phyloP scores from a whole-genome alignment of 202 grass and related monocot genomes.

The Dendrocalamus latiflorus region DNA sequence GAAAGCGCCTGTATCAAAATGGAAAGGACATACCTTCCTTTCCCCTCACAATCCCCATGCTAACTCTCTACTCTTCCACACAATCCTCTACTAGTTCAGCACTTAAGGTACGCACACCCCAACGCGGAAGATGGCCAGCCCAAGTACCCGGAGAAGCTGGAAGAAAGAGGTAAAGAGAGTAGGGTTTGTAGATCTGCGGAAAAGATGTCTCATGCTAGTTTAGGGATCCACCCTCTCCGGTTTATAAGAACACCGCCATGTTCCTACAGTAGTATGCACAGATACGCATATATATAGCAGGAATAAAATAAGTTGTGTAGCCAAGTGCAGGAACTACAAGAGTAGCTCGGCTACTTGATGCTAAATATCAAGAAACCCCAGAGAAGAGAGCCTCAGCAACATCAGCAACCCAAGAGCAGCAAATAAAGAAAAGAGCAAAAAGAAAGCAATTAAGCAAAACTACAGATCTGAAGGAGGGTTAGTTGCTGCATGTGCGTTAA shows the following conservation, averaged over 20 bases:
- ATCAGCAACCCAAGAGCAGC: not conserved
- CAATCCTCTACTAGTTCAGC: not conserved
- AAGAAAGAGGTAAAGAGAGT: conserved; percentile 40
- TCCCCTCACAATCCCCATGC: conserved; percentile 17
- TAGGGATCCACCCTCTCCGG: conserved; percentile 31
- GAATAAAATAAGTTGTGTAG: conserved; percentile 44
- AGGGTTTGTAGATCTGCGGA: conserved; percentile 50
- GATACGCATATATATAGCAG: not conserved
- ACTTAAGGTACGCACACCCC: conserved; percentile 9
- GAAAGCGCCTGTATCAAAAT: conserved; percentile 19
- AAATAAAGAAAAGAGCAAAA: not conserved
- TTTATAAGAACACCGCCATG: conserved; percentile 50
- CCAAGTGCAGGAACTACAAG: conserved; percentile 8
- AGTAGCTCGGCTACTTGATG: conserved; percentile 21
- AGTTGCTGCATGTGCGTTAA: not conserved
- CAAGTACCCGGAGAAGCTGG: conserved; percentile 45
- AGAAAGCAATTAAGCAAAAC: not conserved
- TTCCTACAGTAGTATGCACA: conserved; percentile 18
- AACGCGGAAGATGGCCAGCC: conserved; percentile 24
- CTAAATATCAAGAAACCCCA: conserved; percentile 9
- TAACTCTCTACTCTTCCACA: conserved; percentile 8
- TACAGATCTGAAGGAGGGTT: conserved; percentile 22
- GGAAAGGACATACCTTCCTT: conserved; percentile 52
- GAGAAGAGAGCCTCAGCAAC: not conserved
- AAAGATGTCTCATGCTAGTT: conserved; percentile 27